These are phyloP conservation scores for Phyllachora maydis DNA, from an alignment of 2,329 filamentous ascomycete species.

Conservation along the genomic window DNA sequence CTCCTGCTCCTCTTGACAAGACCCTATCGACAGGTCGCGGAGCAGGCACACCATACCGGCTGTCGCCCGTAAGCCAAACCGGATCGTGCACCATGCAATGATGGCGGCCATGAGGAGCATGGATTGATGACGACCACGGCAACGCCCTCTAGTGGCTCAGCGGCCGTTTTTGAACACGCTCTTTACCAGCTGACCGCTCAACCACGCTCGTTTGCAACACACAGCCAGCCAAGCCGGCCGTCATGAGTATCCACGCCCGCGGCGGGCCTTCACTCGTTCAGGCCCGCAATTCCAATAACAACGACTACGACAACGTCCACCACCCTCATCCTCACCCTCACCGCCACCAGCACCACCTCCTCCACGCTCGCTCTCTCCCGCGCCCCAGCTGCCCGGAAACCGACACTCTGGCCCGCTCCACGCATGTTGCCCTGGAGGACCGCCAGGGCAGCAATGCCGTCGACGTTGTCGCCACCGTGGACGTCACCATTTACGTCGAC, in stretches of 20 bases:
- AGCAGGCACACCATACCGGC: too few relatives aligned
- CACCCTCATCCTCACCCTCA: conserved; percentile 13
- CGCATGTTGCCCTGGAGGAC: conserved; percentile 7
- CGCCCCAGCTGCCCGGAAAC: too few relatives aligned
- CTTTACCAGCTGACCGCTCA: too few relatives aligned
- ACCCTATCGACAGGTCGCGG: too few relatives aligned
- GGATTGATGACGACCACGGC: too few relatives aligned
- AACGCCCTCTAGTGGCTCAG: too few relatives aligned
- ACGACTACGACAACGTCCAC: conserved; percentile 10
- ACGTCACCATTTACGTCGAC: conserved; percentile 30
- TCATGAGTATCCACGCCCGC: conserved; percentile 21
- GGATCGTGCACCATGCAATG: too few relatives aligned
- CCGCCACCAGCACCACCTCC: conserved; percentile 8
- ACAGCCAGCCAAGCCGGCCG: conserved; percentile 16
- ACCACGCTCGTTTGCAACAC: conserved; percentile 7
- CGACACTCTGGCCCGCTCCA: too few relatives aligned
- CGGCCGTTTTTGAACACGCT: too few relatives aligned
- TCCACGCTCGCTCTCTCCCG: conserved; percentile 5
- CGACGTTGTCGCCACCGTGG: conserved; percentile 31
- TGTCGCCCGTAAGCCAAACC: too few relatives aligned
- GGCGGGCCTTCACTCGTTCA: conserved; percentile 26
- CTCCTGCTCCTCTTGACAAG: too few relatives aligned
- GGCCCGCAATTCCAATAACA: conserved; percentile 16
- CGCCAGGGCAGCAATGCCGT: conserved; percentile 9
- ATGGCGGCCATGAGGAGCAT: too few relatives aligned